phyloP scores from a whole-genome alignment of 345 rosid genomes.

The Isatis tinctoria region DNA sequence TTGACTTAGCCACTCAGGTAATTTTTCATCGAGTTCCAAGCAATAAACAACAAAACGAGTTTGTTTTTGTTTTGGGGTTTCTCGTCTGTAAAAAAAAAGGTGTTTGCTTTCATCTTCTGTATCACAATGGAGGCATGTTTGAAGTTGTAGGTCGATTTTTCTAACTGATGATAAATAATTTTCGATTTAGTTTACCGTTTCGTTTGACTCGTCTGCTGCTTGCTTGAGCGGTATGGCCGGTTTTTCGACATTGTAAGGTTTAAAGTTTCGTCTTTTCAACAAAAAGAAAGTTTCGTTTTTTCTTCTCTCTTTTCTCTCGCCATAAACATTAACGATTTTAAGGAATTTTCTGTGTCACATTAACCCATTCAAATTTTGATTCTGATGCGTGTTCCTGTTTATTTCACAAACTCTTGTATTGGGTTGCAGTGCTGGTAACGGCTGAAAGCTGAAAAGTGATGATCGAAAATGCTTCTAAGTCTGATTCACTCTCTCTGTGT shows the following conservation, averaged over 20 bases:
- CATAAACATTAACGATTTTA: not conserved
- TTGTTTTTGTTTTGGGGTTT: too few relatives aligned
- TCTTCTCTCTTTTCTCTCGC: not conserved
- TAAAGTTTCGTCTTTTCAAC: slow-evolving; percentile 1
- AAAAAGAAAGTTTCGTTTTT: too few relatives aligned
- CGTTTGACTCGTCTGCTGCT: not conserved
- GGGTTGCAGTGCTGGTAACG: too few relatives aligned
- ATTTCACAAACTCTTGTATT: not conserved
- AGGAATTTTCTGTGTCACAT: not conserved
- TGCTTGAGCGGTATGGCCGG: not conserved
- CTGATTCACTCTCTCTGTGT: not conserved
- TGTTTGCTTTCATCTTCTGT: not conserved
- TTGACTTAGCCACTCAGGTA: too few relatives aligned
- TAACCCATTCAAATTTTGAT: not conserved
- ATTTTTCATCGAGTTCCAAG: too few relatives aligned
- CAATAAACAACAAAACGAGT: too few relatives aligned
- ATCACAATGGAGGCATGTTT: not conserved
- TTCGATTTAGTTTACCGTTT: too few relatives aligned
- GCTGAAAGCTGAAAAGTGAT: too few relatives aligned
- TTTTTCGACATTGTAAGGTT: not conserved
- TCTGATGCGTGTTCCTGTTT: not conserved
- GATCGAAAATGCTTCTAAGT: not conserved
- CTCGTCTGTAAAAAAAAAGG: not conserved
- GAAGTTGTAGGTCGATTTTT: too few relatives aligned
- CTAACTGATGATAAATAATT: too few relatives aligned